Evolutionary conservation across 1,284 basidiomycete species (phyloP), one percentile per base, ranked within the genome.

Genomic region (Flammula alnicola): DNA sequence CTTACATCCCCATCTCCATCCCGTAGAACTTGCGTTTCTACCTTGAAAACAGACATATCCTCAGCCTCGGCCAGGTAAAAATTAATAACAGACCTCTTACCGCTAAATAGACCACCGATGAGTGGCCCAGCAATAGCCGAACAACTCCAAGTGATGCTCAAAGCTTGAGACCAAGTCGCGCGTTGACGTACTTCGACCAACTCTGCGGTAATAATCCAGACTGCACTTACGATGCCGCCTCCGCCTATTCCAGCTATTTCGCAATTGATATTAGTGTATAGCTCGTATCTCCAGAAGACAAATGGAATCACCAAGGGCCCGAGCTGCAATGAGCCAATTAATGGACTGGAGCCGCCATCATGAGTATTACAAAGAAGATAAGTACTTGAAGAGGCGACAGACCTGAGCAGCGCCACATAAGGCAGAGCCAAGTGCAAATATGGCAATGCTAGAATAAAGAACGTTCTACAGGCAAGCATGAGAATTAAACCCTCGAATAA

Each of bases 1-100:
- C 88, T 71, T 69, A 91, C 89, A 91, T 51, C 80, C 86, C 84
- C 86, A 91, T 77, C 89, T 76, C 88, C 88, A 91, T 59, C 72
- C 81, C 40, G 84, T 49, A 8, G 38, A 19, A 31, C 42, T 49
- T 40, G 20, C 41, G 17, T 47, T 31, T 42, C 52, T 51, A 10
- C 57, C 57, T 61, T 31, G 17, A 26, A 45, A 39, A 17, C 41
- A 27, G 10, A 20, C n/a, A 35, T 40, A 10, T 49, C 6, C 8
- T 36, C 16, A 43, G 20, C 31, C 14, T 14, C 20, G 19, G 7
- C 44, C n/a, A 3, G 44, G 14, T 33, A 22, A 32, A 39, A 17
- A 39, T 17, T n/a, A 11, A 17, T 23, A 16, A 17, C 31, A 23
- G 20, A 20, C 32, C 32, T 42, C 83, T 68, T 57, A 88, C 88